Evolutionary conservation across 768 basidiomycete species (phyloP), one percentile per base, ranked within the genome.

Genomic region (Phlebiopsis flavidoalba): DNA sequence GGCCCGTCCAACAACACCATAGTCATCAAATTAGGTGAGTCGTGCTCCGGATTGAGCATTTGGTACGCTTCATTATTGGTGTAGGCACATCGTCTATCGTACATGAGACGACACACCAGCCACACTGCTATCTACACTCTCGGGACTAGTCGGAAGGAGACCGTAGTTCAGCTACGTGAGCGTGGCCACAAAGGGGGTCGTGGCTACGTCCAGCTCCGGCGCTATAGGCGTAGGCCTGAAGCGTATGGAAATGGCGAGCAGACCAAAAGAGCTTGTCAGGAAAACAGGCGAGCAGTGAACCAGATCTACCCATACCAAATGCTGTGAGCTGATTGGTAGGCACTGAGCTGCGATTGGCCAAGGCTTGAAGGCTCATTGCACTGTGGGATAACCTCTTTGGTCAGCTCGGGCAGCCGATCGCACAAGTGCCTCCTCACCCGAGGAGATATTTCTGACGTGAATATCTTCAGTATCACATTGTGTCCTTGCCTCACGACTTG

Each of bases 371-470:
- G 58, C 80, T 99, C 24, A 98, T 98, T 60, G 95, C 94, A 0
- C 77, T 99, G 11, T 99, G 93, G 92, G 97, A 99, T 71, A 95
- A 97, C 71, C 78, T 99, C 48, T 99, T 99, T 67, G 84, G 92
- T 3, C 92, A 95, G 68, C 76, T 99, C 31, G 94, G 89, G 59
- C 95, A 96, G 69, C 95, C 95, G 1, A 98, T 96, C 52, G 97
- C 95, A 0, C 97, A 99, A 73, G 86, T 99, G n/a, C 53, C 77
- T 98, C 57, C 75, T 98, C 46, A 98, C 97, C 3, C 83, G 97
- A 59, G 95, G 92, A 51, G 97, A 99, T 72, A 98, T 99, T 62
- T 93, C 96, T 21, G 97, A 98, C 76, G 96, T 98, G 62, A 63
- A 78, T 75, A 73, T 5, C 17, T 52, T 47, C 63, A 61, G 49